A percentile compares a stretch with the other conserved stretches of the same genome.
Conservation (phyloP, 352 stramenopile species). For the Hyaloperonospora arabidopsidis region DNA sequence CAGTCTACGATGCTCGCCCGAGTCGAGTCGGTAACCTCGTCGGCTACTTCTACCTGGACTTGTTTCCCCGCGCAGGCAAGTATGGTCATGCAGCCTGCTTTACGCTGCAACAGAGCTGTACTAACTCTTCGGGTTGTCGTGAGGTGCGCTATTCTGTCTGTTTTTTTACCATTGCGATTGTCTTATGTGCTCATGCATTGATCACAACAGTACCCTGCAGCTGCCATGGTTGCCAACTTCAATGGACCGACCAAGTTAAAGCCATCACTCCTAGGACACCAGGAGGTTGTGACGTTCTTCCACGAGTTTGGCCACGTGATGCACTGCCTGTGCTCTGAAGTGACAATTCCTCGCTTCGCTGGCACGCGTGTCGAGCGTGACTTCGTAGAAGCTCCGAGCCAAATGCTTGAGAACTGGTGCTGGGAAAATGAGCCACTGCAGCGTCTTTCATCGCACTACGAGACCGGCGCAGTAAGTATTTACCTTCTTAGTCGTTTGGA, state of each 20-base stretch:
- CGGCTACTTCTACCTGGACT: slow-evolving; percentile 84
- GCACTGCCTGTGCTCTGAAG: slow-evolving; percentile 83
- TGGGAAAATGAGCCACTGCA: slow-evolving; percentile 83
- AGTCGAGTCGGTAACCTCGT: slow-evolving; percentile 49
- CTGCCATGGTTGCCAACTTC: slow-evolving; percentile 89
- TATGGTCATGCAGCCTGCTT: slow-evolving; percentile 87
- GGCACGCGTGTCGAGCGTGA: slow-evolving; percentile 76
- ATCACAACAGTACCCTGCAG: slow-evolving; percentile 42
- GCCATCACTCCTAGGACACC: slow-evolving; percentile 70
- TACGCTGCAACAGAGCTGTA: slow-evolving; percentile 74
- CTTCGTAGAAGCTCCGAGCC: slow-evolving; percentile 87
- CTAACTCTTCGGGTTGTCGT: slow-evolving; percentile 49
- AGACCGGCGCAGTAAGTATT: slow-evolving; percentile 44
- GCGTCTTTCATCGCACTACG: slow-evolving; percentile 80
- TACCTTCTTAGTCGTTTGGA: background rate
- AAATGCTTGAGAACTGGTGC: slow-evolving; percentile 90
- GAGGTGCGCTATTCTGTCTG: slow-evolving; percentile 28
- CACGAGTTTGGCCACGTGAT: slow-evolving; percentile 89
- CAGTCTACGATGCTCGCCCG: slow-evolving; percentile 63
- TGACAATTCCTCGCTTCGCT: slow-evolving; percentile 68
- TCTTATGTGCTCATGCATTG: slow-evolving; percentile 15
- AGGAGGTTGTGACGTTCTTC: slow-evolving; percentile 86
- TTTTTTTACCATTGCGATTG: background rate
- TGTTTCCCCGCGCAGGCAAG: slow-evolving; percentile 82
- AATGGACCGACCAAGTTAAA: slow-evolving; percentile 70